Base-by-base conservation (phyloP, 371 early-diverging fungal genomes). In the Capillidium heterosporum region DNA sequence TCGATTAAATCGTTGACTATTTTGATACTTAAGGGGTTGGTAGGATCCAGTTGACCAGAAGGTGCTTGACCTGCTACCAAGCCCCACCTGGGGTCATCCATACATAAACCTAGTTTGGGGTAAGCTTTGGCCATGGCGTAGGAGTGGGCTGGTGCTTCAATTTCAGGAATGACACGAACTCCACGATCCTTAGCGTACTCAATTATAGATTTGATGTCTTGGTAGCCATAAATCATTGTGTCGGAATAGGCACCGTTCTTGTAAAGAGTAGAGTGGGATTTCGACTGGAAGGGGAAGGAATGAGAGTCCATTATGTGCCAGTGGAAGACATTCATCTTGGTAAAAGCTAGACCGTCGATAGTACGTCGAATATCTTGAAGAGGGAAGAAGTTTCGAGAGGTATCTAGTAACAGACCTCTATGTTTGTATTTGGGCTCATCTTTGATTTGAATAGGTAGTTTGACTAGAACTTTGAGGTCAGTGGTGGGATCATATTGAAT, bases 221-320 rank as follows among this genome's bases (percentile, higher is more conserved):
- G 47, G 57, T 76, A 73, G 21, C 69, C 64, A 63, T 85, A 87
- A 53, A 88, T 64, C 44, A 77, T 75, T 4, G 84, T 84, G 50
- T 72, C 65, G 23, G 71, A 67, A 29, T 64, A 59, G 5, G 72
- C 66, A 59, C 67, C 71, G 51, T 79, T 81, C 13, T 65, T 54
- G 17, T 69, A 62, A 54, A 87, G 66, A 41, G 76, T 75, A 1
- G 86, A 87, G 56, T 74, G 66, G 27, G 68, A 64, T 39, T 67
- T 61, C 2, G 73, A 68, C 60, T 71, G 71, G 60, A 78, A 73
- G 0, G 86, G 85, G 78, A 82, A 87, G 7, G 82, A 72, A 52
- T 85, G 84, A 39, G 84, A 66, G 51, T 88, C 88, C 0, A 79
- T 77, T 10, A 83, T 74, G 59, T 88, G 89, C 87, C 87, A 87